Base-by-base conservation (phyloP, 1,284 basidiomycete species). In the Gastroboletus turbinatus region DNA sequence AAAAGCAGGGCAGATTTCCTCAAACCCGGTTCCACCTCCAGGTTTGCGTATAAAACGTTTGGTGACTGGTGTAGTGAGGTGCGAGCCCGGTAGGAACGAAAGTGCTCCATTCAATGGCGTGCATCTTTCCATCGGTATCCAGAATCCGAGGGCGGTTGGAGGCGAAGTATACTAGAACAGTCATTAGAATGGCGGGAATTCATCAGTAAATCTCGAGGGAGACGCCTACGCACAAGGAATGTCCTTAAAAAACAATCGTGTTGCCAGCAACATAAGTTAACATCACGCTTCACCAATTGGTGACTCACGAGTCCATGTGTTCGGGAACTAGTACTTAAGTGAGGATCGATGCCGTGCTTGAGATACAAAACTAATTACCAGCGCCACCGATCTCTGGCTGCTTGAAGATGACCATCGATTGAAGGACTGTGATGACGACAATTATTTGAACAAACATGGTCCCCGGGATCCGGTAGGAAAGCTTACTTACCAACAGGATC, bases 361-460 rank as follows among this genome's bases (percentile, higher is more conserved):
- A 40, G 30, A 60, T 44, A 36, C 14, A 48, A 50, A 35, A 29
- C 40, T 17, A 64, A 71, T 62, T 58, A 92, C 92, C 92, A 80
- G 90, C 85, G 2, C 92, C 94, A 3, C 95, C 95, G 30, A 96
- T 94, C 53, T 86, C 78, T 2, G 90, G 85, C 68, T 95, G 92
- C 71, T 96, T 96, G 66, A 87, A 92, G 55, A 96, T 96, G 23
- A 98, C 81, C 96, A 98, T 98, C 17, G 89, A 92, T 72, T 99
- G 96, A 51, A 98, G 76, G 5, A 94, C 94, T 86, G 32, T n/a
- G 9, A 29, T 19, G 30, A 42, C 21, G 27, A 21, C 7, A 19
- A 40, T 33, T 1, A 23, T 53, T 44, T 23, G 38, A 36, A 25
- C 17, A 7, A 32, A 7, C 1, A 5, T 32, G 14, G 29, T 32